phyloP scores from a whole-genome alignment of 257 asterid genomes.

The Ilex asprella region DNA sequence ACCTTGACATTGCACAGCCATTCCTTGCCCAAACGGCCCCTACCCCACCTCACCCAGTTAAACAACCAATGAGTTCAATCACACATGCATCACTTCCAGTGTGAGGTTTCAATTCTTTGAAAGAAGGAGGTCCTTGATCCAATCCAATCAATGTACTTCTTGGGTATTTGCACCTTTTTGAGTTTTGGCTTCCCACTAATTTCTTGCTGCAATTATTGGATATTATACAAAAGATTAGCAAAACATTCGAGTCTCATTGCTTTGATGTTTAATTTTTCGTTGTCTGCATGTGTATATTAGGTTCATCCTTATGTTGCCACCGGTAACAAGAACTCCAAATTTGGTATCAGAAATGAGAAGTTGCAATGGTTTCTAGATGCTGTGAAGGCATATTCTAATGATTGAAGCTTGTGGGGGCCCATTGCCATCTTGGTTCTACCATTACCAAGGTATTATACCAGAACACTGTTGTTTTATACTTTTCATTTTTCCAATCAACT shows the following conservation, averaged over 20 bases:
- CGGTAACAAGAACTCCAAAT: constrained; percentile 90
- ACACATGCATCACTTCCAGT: no score
- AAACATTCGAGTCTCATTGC: background rate
- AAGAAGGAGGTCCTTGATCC: no score
- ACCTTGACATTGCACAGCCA: no score
- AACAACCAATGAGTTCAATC: no score
- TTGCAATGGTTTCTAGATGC: constrained; percentile 94
- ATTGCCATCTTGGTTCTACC: constrained; percentile 96
- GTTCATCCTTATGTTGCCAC: constrained; percentile 98
- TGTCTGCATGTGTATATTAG: constrained; percentile 28
- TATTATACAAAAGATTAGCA: no score
- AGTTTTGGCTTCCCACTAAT: no score
- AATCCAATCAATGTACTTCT: no score
- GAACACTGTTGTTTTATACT: background rate
- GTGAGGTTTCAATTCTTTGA: no score
- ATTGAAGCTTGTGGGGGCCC: constrained; percentile 93
- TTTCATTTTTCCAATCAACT: background rate
- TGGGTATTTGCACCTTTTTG: no score
- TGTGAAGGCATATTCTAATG: constrained; percentile 80
- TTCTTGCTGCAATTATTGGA: background rate
- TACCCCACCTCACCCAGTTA: no score
- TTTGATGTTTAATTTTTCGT: background rate
- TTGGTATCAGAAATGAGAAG: constrained; percentile 93
- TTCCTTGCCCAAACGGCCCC: no score
- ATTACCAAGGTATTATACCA: constrained; percentile 63